Conservation (phyloP, 441 rosid genomes). For the Lepidium campestre region DNA sequence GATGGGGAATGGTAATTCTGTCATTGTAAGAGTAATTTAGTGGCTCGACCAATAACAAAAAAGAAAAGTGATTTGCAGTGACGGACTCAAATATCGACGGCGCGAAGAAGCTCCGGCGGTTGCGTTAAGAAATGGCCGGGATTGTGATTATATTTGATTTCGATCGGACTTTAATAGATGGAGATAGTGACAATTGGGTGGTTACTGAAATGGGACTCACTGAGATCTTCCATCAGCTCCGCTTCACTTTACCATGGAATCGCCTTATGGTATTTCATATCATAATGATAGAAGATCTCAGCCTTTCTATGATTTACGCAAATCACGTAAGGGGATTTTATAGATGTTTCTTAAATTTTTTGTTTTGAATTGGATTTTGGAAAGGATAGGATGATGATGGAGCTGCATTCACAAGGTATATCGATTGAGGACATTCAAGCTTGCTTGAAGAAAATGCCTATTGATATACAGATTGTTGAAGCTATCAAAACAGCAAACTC, state of each 20-base stretch:
- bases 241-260: constrained; percentile 70
- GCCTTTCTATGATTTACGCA: neutral
- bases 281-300: neutral
- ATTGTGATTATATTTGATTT: constrained; percentile 69
- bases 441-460: constrained; percentile 48
- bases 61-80: neutral
- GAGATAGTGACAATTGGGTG: constrained; percentile 78
- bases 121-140: constrained; percentile 30
- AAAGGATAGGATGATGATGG: constrained; percentile 90
- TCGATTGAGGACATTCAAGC: constrained; percentile 49
- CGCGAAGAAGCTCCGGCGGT: constrained; percentile 10
- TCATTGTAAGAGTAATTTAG: neutral
- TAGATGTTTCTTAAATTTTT: neutral
- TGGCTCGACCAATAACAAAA: neutral
- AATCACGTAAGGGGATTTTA: too few relatives aligned
- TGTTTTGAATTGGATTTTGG: neutral
- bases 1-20: neutral
- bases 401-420: constrained; percentile 69
- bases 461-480: constrained; percentile 39
- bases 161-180: constrained; percentile 78
- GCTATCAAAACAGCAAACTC: constrained; percentile 56
- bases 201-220: constrained; percentile 78
- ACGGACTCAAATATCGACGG: constrained; percentile 9
- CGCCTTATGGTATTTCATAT: constrained; percentile 57
- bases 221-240: constrained; percentile 56